Conservation (phyloP, 768 basidiomycete species). For the Phaeotremella fagi region DNA sequence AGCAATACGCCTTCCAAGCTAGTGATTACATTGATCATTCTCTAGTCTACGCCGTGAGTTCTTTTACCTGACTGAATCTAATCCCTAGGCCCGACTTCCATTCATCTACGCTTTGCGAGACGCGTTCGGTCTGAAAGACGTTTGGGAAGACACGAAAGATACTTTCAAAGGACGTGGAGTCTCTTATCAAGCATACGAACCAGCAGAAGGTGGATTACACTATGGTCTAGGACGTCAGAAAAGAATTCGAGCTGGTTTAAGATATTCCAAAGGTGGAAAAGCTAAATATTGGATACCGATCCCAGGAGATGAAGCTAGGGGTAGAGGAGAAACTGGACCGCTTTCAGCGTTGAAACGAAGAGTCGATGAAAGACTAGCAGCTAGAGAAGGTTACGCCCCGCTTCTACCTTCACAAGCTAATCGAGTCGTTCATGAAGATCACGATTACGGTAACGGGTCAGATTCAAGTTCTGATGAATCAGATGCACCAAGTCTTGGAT, state of each 20-base stretch:
- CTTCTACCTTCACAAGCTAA: slow-evolving; percentile 62
- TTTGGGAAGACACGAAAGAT: slow-evolving; percentile 73
- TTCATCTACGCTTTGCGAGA: slow-evolving; percentile 82
- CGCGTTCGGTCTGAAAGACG: slow-evolving; percentile 78
- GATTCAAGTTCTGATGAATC: slow-evolving; percentile 49
- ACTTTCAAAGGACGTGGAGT: slow-evolving; percentile 85
- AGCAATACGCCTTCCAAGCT: slow-evolving; percentile 79
- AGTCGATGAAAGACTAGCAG: slow-evolving; percentile 48
- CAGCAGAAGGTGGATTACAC: slow-evolving; percentile 88
- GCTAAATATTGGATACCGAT: slow-evolving; percentile 94
- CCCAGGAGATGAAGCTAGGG: slow-evolving; percentile 50
- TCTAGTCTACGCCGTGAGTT: slow-evolving; percentile 61
- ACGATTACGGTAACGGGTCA: slow-evolving; percentile 21
- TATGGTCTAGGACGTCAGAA: slow-evolving; percentile 79
- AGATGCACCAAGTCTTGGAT: slow-evolving; percentile 54
- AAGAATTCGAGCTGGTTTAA: slow-evolving; percentile 82
- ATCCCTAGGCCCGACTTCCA: slow-evolving; percentile 62
- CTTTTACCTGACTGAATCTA: background rate
- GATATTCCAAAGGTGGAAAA: slow-evolving; percentile 85
- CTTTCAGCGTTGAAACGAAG: slow-evolving; percentile 43
- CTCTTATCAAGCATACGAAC: slow-evolving; percentile 94
- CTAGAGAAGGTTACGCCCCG: slow-evolving; percentile 67
- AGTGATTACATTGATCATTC: slow-evolving; percentile 73
- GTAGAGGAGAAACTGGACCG: slow-evolving; percentile 43
- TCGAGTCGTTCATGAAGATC: slow-evolving; percentile 57